Base-by-base conservation (phyloP, 164 flowering plant genomes). In the Liquidambar formosana region DNA sequence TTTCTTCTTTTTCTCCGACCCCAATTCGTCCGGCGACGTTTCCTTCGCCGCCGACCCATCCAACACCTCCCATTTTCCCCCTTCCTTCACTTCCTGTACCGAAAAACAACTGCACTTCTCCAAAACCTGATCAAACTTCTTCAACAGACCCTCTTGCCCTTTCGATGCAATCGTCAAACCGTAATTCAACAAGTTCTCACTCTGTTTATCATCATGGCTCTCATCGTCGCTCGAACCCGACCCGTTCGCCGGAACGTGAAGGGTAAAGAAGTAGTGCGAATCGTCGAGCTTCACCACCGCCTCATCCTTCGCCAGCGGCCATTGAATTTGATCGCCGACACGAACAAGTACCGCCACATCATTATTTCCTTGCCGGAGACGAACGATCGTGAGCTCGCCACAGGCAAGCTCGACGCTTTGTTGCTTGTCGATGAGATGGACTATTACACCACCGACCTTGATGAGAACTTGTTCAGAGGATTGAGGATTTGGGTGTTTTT, bases 221-320 rank as follows among this genome's bases (percentile, higher is more conserved):
- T 38, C 58, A n/a, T 57, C 86, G n/a, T 72, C 76, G 22, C 72
- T 57, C n/a, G 73, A 66, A 61, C 27, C 71, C 4, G 67, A 27
- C 1, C 62, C 64, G 3, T 46, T 27, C 5, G 61, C 70, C 2
- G 90, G 88, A 3, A 78, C 67, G 0, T 77, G 71, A 3, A 93
- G 81, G 11, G 92, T 69, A 82, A 95, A 95, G 77, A 95, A 91
- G 73, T 93, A 95, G 47, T 91, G 99, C 4, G 94, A 83, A 0
- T 80, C 83, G 53, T 93, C 96, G 41, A 95, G 85, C 77, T 84
- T 93, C 1, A 95, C 96, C 4, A 86, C 78, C 9, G 94, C 83
- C 66, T 83, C 91, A 41, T 95, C 97, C 61, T 83, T 88, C 0
- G 91, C 81, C 1, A 95, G 72, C 0, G 98, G 97, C 99, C 99